Base-by-base conservation (phyloP, 257 asterid genomes). In the Fraxinus excelsior region DNA sequence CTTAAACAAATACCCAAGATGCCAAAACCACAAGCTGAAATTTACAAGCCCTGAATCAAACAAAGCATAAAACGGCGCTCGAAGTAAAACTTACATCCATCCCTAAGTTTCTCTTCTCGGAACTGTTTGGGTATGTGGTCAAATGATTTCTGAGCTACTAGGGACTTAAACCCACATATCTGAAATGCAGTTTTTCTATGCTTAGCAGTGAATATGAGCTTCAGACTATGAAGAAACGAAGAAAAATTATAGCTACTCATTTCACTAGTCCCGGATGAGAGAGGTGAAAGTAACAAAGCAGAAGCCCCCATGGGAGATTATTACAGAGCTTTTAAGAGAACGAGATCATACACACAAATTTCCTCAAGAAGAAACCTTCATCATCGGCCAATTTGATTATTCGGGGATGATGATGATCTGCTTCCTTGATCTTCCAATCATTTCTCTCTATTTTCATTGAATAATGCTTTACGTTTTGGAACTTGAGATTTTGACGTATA, bases 61-160 rank as follows among this genome's bases (percentile, higher is more conserved):
- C 11, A 7, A 58, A 23, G 13, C 9, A 34, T 34, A 6, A 42
- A 25, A 16, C 38, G 62, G 56, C 67, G 53, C 14, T 34, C 28
- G 28, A 58, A 67, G 18, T 46, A 74, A 34, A 73, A 70, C 90
- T 81, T 80, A 94, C 99, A 77, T 73, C 98, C 99, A 80, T 95
- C 97, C 75, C 88, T 90, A 86, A 95, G 96, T 81, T 93, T 91
- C 16, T 93, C 96, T 26, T 26, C 84, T 58, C 97, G 87, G 84
- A 95, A 95, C 81, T 91, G 92, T 75, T 91, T 87, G 73, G 98
- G 99, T 31, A 93, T 93, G 80, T 84, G 94, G 86, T 89, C 92
- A 19, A 86, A 73, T 53, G 95, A 88, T 73, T 85, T 85, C 78
- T 73, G 82, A 69, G 92, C 90, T 34, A 77, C 85, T 0, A 91